Evolutionary conservation across 1,139 yeast genomes (phyloP).

Genomic region (Diutina sp.): DNA sequence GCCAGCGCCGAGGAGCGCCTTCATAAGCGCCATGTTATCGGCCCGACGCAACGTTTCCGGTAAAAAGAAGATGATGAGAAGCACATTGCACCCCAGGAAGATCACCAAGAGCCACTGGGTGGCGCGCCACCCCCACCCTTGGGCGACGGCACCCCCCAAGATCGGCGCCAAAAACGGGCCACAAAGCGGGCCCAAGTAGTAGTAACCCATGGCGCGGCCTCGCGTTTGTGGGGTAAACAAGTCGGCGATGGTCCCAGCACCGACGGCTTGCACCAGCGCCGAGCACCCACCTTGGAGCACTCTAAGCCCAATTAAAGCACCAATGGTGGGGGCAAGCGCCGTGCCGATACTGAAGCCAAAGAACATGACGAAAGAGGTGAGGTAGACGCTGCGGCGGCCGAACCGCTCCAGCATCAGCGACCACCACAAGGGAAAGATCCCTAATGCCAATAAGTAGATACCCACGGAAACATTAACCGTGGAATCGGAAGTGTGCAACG

Average conservation of each 20-base stretch:
- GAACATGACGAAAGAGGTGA: slow-evolving; percentile 52
- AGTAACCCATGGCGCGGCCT: slow-evolving; percentile 73
- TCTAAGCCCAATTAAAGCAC: slow-evolving; percentile 53
- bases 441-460: slow-evolving; percentile 58
- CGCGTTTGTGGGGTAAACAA: slow-evolving; percentile 54
- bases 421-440: slow-evolving; percentile 87
- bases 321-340: slow-evolving; percentile 50
- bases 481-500: slow-evolving; percentile 42
- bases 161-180: slow-evolving; percentile 80
- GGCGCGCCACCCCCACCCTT: slow-evolving; percentile 77
- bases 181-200: slow-evolving; percentile 67
- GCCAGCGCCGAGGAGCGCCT: slow-evolving; percentile 3
- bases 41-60: slow-evolving; percentile 67
- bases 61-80: slow-evolving; percentile 38
- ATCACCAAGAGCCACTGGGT: slow-evolving; percentile 80
- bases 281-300: slow-evolving; percentile 63
- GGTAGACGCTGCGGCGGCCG: slow-evolving; percentile 66
- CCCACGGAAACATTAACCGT: slow-evolving; percentile 74
- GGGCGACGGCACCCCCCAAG: slow-evolving; percentile 64
- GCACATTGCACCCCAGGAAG: slow-evolving; percentile 41
- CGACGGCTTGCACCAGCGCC: slow-evolving; percentile 80
- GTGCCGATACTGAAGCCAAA: slow-evolving; percentile 62
- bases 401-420: slow-evolving; percentile 61
- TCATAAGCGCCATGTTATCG: slow-evolving; percentile 29
- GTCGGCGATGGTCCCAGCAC: slow-evolving; percentile 83